phyloP scores from a whole-genome alignment of 768 basidiomycete genomes.

The Boletus barrowsii region DNA sequence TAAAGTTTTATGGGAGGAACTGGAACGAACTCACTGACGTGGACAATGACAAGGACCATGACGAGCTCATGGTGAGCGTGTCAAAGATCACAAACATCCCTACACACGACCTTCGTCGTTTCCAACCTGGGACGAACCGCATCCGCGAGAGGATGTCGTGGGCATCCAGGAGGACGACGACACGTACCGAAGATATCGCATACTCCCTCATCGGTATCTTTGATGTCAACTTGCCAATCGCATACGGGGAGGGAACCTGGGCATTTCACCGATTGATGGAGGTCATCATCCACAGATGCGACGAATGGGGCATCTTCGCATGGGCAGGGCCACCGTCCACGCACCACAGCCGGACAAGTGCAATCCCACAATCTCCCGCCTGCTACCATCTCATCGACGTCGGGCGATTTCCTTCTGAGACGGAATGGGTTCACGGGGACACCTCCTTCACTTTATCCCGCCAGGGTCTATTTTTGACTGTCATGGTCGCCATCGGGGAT shows the following conservation, averaged over 20 bases:
- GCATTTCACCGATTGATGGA: constrained; percentile 28
- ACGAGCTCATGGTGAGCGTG: not conserved
- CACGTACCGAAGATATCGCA: constrained; percentile 22
- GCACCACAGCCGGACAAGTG: constrained; percentile 9
- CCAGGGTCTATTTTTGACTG: constrained; percentile 11
- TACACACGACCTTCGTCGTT: constrained; percentile 2
- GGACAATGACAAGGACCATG: constrained; percentile 7
- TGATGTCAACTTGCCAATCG: constrained; percentile 18
- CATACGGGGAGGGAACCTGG: constrained; percentile 17
- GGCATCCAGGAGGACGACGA: constrained; percentile 26
- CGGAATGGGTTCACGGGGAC: constrained; percentile 13
- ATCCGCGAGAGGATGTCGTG: constrained; percentile 17
- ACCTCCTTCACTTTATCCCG: constrained; percentile 12
- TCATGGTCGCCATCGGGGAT: constrained; percentile 12
- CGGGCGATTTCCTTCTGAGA: constrained; percentile 5
- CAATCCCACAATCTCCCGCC: constrained; percentile 14
- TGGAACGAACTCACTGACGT: constrained; percentile 6
- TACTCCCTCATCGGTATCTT: constrained; percentile 28
- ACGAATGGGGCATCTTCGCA: constrained; percentile 24
- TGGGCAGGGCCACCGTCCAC: constrained; percentile 20
- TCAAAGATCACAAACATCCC: constrained; percentile 11
- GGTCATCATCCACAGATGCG: constrained; percentile 19
- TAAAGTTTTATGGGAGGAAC: constrained; percentile 8
- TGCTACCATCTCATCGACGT: constrained; percentile 13
- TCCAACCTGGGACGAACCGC: constrained; percentile 10